These are phyloP conservation scores for Luzula sylvatica DNA, from an alignment of 176 grass and related monocot species.

Conservation along the genomic window DNA sequence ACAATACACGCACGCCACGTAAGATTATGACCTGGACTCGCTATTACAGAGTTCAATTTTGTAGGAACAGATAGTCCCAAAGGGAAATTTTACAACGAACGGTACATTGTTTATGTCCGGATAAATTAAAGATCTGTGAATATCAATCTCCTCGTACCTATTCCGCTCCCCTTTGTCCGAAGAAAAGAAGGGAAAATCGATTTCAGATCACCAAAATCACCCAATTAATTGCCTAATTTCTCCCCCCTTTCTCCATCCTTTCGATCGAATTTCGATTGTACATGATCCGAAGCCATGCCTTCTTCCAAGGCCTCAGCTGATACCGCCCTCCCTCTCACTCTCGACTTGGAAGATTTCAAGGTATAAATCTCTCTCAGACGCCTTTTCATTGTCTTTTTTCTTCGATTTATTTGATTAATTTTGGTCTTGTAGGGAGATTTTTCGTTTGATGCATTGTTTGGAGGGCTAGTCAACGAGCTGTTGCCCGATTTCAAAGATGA, in stretches of 20 bases:
- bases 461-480: conserved; percentile 76
- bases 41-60: too few relatives aligned
- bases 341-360: conserved; percentile 98
- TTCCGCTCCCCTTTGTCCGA: not conserved
- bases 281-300: conserved; percentile 27
- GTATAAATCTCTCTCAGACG: conserved; percentile 7
- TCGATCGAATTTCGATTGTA: conserved; percentile 19
- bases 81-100: too few relatives aligned
- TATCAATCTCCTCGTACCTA: not conserved
- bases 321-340: conserved; percentile 63
- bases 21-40: too few relatives aligned
- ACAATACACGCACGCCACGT: too few relatives aligned
- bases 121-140: too few relatives aligned
- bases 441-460: conserved; percentile 89
- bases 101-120: too few relatives aligned
- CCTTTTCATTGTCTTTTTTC: not conserved
- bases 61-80: too few relatives aligned
- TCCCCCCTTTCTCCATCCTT: not conserved
- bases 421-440: conserved; percentile 56
- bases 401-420: not conserved
- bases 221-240: conserved; percentile 1
- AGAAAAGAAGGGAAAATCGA: not conserved
- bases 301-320: conserved; percentile 28
- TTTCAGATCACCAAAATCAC: conserved; percentile 17
- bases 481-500: conserved; percentile 66